Percentiles rank a stretch among this genome's conserved stretches.
Evolutionary conservation across 164 flowering plant species (phyloP).

Genomic region (Nelumbo lutea): DNA sequence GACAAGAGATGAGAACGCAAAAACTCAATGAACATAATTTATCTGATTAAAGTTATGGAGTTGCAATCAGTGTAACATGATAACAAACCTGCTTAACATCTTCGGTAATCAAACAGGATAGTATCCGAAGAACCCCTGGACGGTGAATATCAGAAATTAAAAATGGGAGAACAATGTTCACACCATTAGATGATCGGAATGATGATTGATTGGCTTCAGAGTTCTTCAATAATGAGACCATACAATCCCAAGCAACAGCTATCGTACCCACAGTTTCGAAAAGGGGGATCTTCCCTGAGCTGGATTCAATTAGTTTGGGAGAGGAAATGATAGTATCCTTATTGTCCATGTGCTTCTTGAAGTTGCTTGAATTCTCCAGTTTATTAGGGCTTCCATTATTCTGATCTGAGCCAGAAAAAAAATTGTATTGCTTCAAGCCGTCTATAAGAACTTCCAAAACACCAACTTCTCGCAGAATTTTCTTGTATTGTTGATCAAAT

Average conservation of each 20-base stretch:
- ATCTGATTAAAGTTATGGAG: not conserved
- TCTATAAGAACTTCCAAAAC: slow-evolving; percentile 87
- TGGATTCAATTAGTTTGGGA: slow-evolving; percentile 70
- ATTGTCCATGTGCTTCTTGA: slow-evolving; percentile 76
- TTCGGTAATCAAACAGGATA: slow-evolving; percentile 89
- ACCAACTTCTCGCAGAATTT: slow-evolving; percentile 95
- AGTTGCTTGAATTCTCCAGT: slow-evolving; percentile 65
- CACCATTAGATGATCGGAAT: slow-evolving; percentile 78
- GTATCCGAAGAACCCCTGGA: slow-evolving; percentile 74
- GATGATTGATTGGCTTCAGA: slow-evolving; percentile 84
- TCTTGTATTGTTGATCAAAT: slow-evolving; percentile 97
- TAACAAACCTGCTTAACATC: slow-evolving; percentile 71
- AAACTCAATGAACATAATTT: not conserved
- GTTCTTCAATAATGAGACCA: slow-evolving; percentile 79
- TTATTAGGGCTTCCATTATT: slow-evolving; percentile 28
- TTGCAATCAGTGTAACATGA: not conserved
- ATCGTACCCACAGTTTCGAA: slow-evolving; percentile 79
- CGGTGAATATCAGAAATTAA: slow-evolving; percentile 80
- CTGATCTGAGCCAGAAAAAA: slow-evolving; percentile 65
- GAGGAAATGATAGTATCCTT: slow-evolving; percentile 83
- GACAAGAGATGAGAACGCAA: not conserved
- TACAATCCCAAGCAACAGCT: slow-evolving; percentile 89
- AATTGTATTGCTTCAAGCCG: slow-evolving; percentile 84
- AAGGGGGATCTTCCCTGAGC: slow-evolving; percentile 73
- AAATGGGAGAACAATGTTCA: slow-evolving; percentile 72